Base-by-base conservation (phyloP, 306 rosid species). In the Quercus dentata region DNA sequence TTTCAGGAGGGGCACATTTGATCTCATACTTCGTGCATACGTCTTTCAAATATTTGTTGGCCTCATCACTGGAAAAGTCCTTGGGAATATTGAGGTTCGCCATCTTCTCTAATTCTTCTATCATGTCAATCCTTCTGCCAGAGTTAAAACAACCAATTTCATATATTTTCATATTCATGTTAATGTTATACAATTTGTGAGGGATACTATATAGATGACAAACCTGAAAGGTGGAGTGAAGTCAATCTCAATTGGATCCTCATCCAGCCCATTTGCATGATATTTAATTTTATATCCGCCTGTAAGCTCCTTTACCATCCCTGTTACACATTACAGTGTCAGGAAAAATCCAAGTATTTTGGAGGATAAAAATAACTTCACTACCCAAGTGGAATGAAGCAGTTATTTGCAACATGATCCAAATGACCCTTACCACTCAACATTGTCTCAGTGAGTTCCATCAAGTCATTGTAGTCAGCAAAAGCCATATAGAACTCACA, bases 401-500 rank as follows among this genome's bases (percentile, higher is more conserved):
- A 5, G 44, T n/a, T 20, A 3, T 67, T 52, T 33, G 27, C 27
- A 52, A 57, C 19, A 84, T 49, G 55, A 20, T 54, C 51, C 58
- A 5, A 41, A 17, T 23, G 68, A 61, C n/a, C 58, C 89, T 83
- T 82, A 95, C 99, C 99, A 58, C 99, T 93, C 82, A 95, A 70
- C 92, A 95, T 78, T 80, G 88, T 81, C 89, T 95, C 98, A 6
- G 99, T 93, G 65, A 93, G 70, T 44, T 86, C 92, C 99, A 91
- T 95, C 81, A 95, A 0, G 75, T 95, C 98, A 62, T 89, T 81
- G 85, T 95, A 95, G 83, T 95, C 98, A 51, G 86, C 90, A 69
- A 70, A 92, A 30, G 99, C 99, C 98, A 92, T 92, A 82, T 95
- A 95, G 76, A 95, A 95, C 83, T 95, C 99, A 54, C 99, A 95